A percentile compares a stretch with the other conserved stretches of the same genome.
Conservation (phyloP, 2,329 filamentous ascomycete genomes). For the Cladosporium sp. region DNA sequence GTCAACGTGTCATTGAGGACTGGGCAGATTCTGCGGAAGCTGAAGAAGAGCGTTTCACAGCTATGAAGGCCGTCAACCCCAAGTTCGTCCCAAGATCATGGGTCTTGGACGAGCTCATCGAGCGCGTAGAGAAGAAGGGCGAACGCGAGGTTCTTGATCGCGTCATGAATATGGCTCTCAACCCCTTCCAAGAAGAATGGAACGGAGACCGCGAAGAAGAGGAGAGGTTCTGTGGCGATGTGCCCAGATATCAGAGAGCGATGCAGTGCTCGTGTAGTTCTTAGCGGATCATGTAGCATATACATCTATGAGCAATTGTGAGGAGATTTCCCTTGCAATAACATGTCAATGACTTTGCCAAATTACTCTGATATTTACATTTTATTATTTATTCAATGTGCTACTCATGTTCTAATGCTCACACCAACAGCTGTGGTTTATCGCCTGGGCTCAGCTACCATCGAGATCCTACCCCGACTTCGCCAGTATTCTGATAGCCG, state of each 20-base stretch:
- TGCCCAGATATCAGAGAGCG: constrained; percentile 70
- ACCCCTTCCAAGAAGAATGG: constrained; percentile 82
- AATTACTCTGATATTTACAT: too few species aligned
- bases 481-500: too few species aligned
- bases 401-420: too few species aligned
- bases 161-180: constrained; percentile 75
- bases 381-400: too few species aligned
- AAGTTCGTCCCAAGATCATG: constrained; percentile 88
- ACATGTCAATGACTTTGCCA: too few species aligned
- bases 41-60: constrained; percentile 60
- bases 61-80: constrained; percentile 86
- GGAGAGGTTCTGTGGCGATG: constrained; percentile 77
- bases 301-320: neutral
- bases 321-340: too few species aligned
- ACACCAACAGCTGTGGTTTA: too few species aligned
- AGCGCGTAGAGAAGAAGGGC: constrained; percentile 76
- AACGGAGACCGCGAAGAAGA: constrained; percentile 67
- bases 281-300: constrained; percentile 33
- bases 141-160: constrained; percentile 74
- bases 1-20: constrained; percentile 66
- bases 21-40: constrained; percentile 57
- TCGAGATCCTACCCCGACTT: too few species aligned
- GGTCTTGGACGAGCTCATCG: constrained; percentile 91
- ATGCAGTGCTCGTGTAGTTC: constrained; percentile 97
- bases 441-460: too few species aligned